A percentile compares a stretch with the other conserved stretches of the same genome.
Conservation (phyloP, 2,329 filamentous ascomycete genomes). For the Ambrosiella cleistominuta region DNA sequence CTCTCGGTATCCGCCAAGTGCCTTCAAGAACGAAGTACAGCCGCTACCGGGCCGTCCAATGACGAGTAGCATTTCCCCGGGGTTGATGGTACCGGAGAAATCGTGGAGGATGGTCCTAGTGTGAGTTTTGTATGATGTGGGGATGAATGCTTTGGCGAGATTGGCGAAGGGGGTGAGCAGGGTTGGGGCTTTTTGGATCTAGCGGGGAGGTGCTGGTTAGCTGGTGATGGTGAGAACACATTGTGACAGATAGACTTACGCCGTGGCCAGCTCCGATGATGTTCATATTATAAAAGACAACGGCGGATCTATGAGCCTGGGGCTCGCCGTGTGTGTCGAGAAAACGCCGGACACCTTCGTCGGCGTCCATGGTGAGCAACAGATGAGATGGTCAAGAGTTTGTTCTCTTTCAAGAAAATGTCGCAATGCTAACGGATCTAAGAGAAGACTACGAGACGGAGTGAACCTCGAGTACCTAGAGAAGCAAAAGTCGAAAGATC, state of each 20-base stretch:
- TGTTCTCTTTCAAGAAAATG: no score
- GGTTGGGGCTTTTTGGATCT: neutral
- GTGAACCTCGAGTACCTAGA: no score
- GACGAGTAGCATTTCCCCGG: conserved; percentile 55
- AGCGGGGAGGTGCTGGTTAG: neutral
- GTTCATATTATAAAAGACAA: neutral
- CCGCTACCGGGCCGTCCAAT: conserved; percentile 51
- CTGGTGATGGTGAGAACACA: neutral
- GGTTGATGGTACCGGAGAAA: conserved; percentile 50
- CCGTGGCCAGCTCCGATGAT: neutral
- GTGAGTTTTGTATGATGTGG: neutral
- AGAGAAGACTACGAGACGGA: no score
- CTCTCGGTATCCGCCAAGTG: neutral
- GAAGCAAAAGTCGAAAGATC: no score
- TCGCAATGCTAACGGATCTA: no score
- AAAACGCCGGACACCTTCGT: neutral
- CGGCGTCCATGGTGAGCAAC: neutral
- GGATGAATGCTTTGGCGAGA: neutral
- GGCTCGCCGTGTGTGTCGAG: neutral
- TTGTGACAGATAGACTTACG: neutral
- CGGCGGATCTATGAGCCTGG: neutral
- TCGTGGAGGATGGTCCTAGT: conserved; percentile 40
- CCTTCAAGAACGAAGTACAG: conserved; percentile 54
- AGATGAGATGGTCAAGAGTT: no score
- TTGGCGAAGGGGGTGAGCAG: neutral